Base-by-base conservation (phyloP, 73 alveolate genomes). In the Stentor coeruleus region DNA sequence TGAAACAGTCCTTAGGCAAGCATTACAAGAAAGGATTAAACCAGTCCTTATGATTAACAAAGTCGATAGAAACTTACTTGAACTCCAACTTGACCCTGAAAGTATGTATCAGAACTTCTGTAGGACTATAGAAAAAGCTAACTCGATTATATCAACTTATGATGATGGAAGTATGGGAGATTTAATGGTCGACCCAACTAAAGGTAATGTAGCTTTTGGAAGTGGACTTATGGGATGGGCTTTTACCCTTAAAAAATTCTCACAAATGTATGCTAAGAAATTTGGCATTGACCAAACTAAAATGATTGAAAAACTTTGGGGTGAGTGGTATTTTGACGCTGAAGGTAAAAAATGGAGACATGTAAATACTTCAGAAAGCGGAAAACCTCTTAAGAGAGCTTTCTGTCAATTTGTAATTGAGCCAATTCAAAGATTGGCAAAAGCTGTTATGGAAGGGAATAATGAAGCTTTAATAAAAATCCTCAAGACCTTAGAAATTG, bases 1-100 rank as follows among this genome's bases (percentile, higher is more conserved):
- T 0, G 90, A 91, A 77, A 93, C 98, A 76, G 99, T 94, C n/a
- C 88, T 97, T 35, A 91, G 97, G 77, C 94, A 93, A 84, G 97
- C 98, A 55, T 95, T 91, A 93, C 98, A 92, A 38, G 99, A 97
- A 87, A 95, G 92, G 89, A 92, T 95, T 35, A 95, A 91, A 86
- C 91, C 96, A 81, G 86, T 95, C 81, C 91, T 97, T 35, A 95
- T 97, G 35, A 82, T 97, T 31, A 97, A 97, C 83, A 97, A 95
- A 82, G 87, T 97, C n/a, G 72, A 55, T 55, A 55, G 20, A 55
- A n/a, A 15, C n/a, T n/a, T 55, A 15, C 15, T 15, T 55, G 15
- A 55, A 55, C n/a, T 15, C 26, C 15, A 15, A 15, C 15, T 55
- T 15, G 20, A 55, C n/a, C 72, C 72, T 55, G 72, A 55, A 55